Conservation (phyloP, 2,329 filamentous ascomycete species). For the Didymella glomerata region DNA sequence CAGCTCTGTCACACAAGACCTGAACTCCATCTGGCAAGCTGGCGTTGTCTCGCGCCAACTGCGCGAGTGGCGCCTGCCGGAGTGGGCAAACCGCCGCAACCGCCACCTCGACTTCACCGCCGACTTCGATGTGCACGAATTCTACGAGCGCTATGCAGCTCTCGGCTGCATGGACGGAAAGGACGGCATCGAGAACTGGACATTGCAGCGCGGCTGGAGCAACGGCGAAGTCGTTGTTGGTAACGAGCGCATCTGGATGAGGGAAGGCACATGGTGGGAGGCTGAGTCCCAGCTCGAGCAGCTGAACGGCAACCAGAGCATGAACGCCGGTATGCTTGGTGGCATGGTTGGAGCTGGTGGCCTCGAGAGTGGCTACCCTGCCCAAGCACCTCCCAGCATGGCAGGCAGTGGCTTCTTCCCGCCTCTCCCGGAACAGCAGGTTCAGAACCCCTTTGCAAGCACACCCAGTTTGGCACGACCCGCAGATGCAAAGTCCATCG, state of each 20-base stretch:
- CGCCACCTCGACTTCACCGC: constrained; percentile 93
- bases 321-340: constrained; percentile 53
- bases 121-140: constrained; percentile 95
- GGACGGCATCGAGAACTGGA: constrained; percentile 93
- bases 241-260: constrained; percentile 92
- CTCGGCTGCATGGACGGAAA: constrained; percentile 89
- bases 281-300: constrained; percentile 95
- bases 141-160: constrained; percentile 79
- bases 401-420: constrained; percentile 72
- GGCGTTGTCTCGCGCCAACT: constrained; percentile 91
- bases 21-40: constrained; percentile 89
- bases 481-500: constrained; percentile 50
- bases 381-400: constrained; percentile 59
- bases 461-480: constrained; percentile 55
- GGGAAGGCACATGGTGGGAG: constrained; percentile 96
- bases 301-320: constrained; percentile 64
- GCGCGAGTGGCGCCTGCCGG: constrained; percentile 89
- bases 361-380: constrained; percentile 77
- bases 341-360: constrained; percentile 64
- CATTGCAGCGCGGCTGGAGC: constrained; percentile 95
- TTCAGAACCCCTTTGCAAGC: constrained; percentile 73
- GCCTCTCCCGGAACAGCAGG: constrained; percentile 64
- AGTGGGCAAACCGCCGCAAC: constrained; percentile 95
- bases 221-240: constrained; percentile 96
- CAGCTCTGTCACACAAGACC: constrained; percentile 74